phyloP scores from a whole-genome alignment of 2,329 filamentous ascomycete genomes.

The Hypoxylon rubiginosum region DNA sequence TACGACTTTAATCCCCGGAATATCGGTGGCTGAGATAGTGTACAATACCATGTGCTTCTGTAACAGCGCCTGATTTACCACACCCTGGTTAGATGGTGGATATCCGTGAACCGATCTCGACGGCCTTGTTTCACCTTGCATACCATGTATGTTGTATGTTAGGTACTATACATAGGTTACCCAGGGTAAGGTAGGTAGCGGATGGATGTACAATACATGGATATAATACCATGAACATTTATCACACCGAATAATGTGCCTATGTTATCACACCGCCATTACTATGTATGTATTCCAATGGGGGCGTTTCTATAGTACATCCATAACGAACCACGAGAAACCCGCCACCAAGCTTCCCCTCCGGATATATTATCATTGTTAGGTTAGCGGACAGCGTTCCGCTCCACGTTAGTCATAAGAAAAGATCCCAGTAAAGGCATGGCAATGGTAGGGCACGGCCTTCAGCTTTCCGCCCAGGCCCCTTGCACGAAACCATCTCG shows the following conservation, averaged over 20 bases:
- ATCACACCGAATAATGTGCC: constrained; percentile 9
- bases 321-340: constrained; percentile 10
- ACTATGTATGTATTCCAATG: not conserved
- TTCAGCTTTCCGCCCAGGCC: not conserved
- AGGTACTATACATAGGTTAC: not conserved
- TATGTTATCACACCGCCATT: constrained; percentile 40
- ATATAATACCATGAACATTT: not conserved
- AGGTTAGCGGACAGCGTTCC: constrained; percentile 3
- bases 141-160: not conserved
- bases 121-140: constrained; percentile 36
- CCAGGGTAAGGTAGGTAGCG: not conserved
- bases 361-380: constrained; percentile 8
- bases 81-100: constrained; percentile 21
- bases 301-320: constrained; percentile 7
- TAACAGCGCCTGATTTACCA: constrained; percentile 28
- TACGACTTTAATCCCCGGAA: constrained; percentile 2
- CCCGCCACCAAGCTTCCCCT: constrained; percentile 28
- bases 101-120: constrained; percentile 27
- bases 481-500: not conserved
- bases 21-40: constrained; percentile 11
- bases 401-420: constrained; percentile 18
- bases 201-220: not conserved
- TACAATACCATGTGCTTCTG: constrained; percentile 19
- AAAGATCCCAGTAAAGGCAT: constrained; percentile 23
- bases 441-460: constrained; percentile 15